Evolutionary conservation across 345 rosid species (phyloP), one percentile per base, ranked within the genome.

Genomic region (Chamaenerion angustifolium): DNA sequence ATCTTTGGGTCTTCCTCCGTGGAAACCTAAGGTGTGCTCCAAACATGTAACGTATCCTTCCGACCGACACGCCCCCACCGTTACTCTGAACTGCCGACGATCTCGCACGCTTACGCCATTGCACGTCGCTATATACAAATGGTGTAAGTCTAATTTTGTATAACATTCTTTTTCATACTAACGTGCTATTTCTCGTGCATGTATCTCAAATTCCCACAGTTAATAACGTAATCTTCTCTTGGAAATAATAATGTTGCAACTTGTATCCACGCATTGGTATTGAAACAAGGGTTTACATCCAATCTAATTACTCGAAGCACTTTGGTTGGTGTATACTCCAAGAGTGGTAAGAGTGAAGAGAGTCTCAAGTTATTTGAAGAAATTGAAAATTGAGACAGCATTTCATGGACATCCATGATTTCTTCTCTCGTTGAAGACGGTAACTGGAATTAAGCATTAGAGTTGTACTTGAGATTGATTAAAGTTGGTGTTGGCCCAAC

Each of bases 341-440:
- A 73, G 64, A 70, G 67, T 27, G 74, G 62, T 55, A 45, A 18
- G 19, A 40, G 43, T 42, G 68, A 65, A 55, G 86, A 79, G 42
- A 76, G 78, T 23, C 54, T 45, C 54, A 65, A 64, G 48, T 23
- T 77, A 21, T 83, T 82, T 64, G 21, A 51, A 41, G 56, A 49
- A 16, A 56, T 70, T 58, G 72, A 60, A 12, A 71, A 63, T 57
- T 46, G 59, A 3, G 92, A 86, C 59, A 61, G 65, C 5, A 66
- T 82, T 64, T 66, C 77, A n/a, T 80, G 88, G 95, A 80, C 92
- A 4, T 57, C 65, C 42, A 67, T 82, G 80, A 78, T 86, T 45
- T 69, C 85, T 60, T 76, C 79, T 12, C 58, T 64, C 17, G 67
- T 72, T 50, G 72, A 64, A 63, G 78, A 64, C 44, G 60, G 64